These are phyloP conservation scores for Lactarius indigo DNA, from an alignment of 768 basidiomycete genomes.

Conservation along the genomic window DNA sequence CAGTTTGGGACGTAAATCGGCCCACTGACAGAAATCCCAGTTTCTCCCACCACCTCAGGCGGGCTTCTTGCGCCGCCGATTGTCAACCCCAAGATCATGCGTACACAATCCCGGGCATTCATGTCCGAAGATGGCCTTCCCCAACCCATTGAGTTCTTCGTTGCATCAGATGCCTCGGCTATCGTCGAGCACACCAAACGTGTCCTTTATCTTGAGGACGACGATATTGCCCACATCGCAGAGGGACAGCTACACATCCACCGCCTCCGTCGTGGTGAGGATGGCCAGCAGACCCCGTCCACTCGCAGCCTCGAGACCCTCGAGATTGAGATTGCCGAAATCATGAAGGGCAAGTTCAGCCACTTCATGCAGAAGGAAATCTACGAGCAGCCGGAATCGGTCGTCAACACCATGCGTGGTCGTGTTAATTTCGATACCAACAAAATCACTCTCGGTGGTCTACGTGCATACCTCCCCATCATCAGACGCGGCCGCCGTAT, in stretches of 20 bases:
- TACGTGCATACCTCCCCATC: constrained; percentile 92
- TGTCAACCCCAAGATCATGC: constrained; percentile 73
- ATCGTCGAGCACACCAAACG: constrained; percentile 99
- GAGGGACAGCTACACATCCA: constrained; percentile 99
- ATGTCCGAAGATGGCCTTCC: constrained; percentile 98
- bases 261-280: constrained; percentile 88
- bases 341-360: constrained; percentile 99
- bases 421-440: constrained; percentile 97
- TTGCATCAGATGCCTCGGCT: constrained; percentile 95
- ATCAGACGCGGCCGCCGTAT: constrained; percentile 93
- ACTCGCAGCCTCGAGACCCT: constrained; percentile 97
- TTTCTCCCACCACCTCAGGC: constrained; percentile 46
- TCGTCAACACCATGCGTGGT: constrained; percentile 99
- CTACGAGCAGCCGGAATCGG: constrained; percentile 97
- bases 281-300: constrained; percentile 55
- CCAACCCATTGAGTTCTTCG: constrained; percentile 99
- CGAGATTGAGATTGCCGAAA: constrained; percentile 98
- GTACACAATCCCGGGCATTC: constrained; percentile 96
- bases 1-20: background rate
- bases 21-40: constrained; percentile 35
- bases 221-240: constrained; percentile 96
- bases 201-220: constrained; percentile 97
- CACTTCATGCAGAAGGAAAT: constrained; percentile 99
- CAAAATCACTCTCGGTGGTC: constrained; percentile 89
- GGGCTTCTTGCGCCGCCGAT: constrained; percentile 66